Base-by-base conservation (phyloP, 192 early-diverging fungal genomes). In the Backusella sp. region DNA sequence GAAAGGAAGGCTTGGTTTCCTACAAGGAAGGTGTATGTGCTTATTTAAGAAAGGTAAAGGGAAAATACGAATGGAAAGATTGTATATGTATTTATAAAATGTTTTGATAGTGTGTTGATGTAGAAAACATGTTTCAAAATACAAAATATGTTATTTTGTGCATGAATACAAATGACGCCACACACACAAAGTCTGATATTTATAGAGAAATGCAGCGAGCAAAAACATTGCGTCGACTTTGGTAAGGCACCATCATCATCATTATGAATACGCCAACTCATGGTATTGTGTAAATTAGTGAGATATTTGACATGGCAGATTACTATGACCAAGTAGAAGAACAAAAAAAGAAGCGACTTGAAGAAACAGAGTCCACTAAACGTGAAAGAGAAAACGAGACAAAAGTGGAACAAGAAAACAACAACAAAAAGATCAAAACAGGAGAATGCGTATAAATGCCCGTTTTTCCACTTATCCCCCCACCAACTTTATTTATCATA, bases 81-180 rank as follows among this genome's bases (percentile, higher is more conserved):
- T n/a, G 19, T 12, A 44, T 2, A 9, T 71, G 65, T 70, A 26
- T 42, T 41, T 3, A n/a, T 49, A 49, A 26, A 49, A 26, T 41
- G 21, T 74, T 9, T 49, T n/a, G 42, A 52, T 75, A 90, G 88
- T 83, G 92, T 35, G 80, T 96, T 28, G 79, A 84, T 32, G 85
- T 88, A 17, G 86, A 93, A 68, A 97, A 95, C 79, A 75, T 87
- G 7, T 95, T 87, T 79, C 81, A 89, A 59, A 98, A 97, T 86
- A 90, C 94, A 77, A 99, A 99, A 85, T 99, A 98, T 86, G 89
- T 90, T 1, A 72, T 97, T 30, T 78, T 98, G 87, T 91, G 94
- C 70, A 97, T 99, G 92, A 89, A 94, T 70, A 84, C 87, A 5
- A 84, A 83, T 0, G 52, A 91, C 36, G 81, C 87, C n/a, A 89